These are phyloP conservation scores for Phylloboletellus chloephorus DNA, from an alignment of 1,284 basidiomycete genomes.

Conservation along the genomic window DNA sequence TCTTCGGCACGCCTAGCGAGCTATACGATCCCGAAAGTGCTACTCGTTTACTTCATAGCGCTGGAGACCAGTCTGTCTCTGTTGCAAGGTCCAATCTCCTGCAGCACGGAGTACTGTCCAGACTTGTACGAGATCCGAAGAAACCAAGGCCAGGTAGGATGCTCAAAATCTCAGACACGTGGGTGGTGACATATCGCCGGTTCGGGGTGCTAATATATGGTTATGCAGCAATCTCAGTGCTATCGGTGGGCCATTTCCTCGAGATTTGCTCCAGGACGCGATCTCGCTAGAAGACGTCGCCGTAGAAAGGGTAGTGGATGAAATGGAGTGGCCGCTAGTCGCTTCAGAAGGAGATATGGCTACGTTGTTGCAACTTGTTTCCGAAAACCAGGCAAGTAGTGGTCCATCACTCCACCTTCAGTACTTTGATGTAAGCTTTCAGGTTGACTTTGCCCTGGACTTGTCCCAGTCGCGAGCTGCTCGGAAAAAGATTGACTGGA, in stretches of 20 bases:
- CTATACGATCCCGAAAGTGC: constrained; percentile 58
- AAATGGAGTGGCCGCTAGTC: constrained; percentile 67
- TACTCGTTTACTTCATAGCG: constrained; percentile 47
- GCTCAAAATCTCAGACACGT: constrained; percentile 69
- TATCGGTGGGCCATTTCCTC: constrained; percentile 57
- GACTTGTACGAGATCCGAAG: constrained; percentile 54
- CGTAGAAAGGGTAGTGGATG: constrained; percentile 41
- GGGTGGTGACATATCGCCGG: constrained; percentile 21
- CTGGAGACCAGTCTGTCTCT: constrained; percentile 50
- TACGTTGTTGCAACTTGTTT: constrained; percentile 65
- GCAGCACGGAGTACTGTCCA: constrained; percentile 58
- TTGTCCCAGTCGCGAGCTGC: constrained; percentile 51
- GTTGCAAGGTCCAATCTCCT: constrained; percentile 55
- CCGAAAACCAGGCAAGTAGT: constrained; percentile 54
- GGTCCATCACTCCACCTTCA: neutral
- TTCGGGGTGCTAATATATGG: constrained; percentile 5
- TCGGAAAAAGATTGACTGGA: constrained; percentile 61
- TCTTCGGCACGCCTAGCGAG: constrained; percentile 64
- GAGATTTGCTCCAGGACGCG: constrained; percentile 67
- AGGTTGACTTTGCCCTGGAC: constrained; percentile 68
- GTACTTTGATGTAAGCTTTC: neutral
- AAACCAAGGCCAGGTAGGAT: constrained; percentile 62
- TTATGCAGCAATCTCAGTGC: constrained; percentile 51
- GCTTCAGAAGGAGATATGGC: constrained; percentile 71
- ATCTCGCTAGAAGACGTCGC: constrained; percentile 54